A percentile compares a stretch with the other conserved stretches of the same genome.
Evolutionary conservation across 805 yeast species (phyloP).

Genomic region (Pichia scutulata): DNA sequence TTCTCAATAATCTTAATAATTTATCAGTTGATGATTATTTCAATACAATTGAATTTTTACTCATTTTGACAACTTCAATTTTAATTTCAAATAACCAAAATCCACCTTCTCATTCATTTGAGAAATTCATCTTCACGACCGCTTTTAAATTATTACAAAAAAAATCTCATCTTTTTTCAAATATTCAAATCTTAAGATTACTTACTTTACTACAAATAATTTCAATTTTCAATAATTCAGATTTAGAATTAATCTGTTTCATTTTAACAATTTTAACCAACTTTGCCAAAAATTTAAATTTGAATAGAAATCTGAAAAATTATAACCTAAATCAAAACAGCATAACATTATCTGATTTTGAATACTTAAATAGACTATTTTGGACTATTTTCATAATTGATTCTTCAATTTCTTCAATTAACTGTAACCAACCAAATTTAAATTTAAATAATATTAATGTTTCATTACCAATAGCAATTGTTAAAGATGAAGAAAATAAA

Average conservation of each 20-base stretch:
- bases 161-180: background rate
- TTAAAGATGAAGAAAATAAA: slow-evolving; percentile 36
- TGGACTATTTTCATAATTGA: slow-evolving; percentile 26
- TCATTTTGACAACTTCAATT: slow-evolving; percentile 48
- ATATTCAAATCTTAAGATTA: slow-evolving; percentile 5
- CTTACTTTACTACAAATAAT: slow-evolving; percentile 3
- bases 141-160: slow-evolving; percentile 32
- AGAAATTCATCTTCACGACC: slow-evolving; percentile 45
- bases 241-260: slow-evolving; percentile 5
- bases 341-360: slow-evolving; percentile 30
- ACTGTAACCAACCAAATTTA: slow-evolving; percentile 23
- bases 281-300: slow-evolving; percentile 37
- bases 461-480: slow-evolving; percentile 27
- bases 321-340: slow-evolving; percentile 20
- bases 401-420: slow-evolving; percentile 21
- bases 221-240: background rate
- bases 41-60: slow-evolving; percentile 37
- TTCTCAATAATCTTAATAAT: slow-evolving; percentile 16
- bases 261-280: slow-evolving; percentile 48
- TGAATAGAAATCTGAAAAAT: slow-evolving; percentile 34
- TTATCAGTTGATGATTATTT: slow-evolving; percentile 18
- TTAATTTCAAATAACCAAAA: slow-evolving; percentile 33
- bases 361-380: slow-evolving; percentile 34
- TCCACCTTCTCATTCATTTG: slow-evolving; percentile 30
- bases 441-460: slow-evolving; percentile 24